Evolutionary conservation across 2,329 filamentous ascomycete genomes (phyloP), one percentile per base, ranked within the genome.

Genomic region (Graphilbum sp.): DNA sequence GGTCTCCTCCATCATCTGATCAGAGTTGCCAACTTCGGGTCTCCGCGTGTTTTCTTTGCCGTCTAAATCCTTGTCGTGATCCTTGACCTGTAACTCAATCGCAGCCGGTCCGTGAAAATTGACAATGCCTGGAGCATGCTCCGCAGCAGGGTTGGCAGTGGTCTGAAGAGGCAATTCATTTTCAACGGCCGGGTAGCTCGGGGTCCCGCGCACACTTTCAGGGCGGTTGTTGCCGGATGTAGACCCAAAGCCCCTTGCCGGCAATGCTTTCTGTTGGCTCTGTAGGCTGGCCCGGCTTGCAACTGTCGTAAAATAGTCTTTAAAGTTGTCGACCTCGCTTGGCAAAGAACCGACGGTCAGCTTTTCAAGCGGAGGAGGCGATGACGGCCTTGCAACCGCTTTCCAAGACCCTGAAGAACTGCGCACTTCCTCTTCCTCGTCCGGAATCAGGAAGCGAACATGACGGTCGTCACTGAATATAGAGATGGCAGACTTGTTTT

Each of bases 281-380:
- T 37, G 21, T 10, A 32, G 24, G 12, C 19, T 32, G n/a, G 39
- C 21, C 15, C 45, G 36, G 8, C 19, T 42, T 2, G 41, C 43
- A 8, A 48, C 41, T 3, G 36, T 39, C 1, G 43, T 42, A 36
- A 41, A 48, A 19, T 48, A 45, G 1, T 36, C 37, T 24, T 52
- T 52, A 41, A 66, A 69, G 32, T 52, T 56, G 16, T 54, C 50
- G 27, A 57, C 54, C 10, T 54, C 52, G 3, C 52, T 54, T 4
- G 52, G 54, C 10, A 62, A 48, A 8, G 59, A 51, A 17, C 53
- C 49, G n/a, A 18, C n/a, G 30, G 16, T n/a, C 4, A 17, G 7
- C 30, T 32, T 16, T 32, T 32, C 7, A 7, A 12, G 30, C 15
- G 30, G 30, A 10, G 30, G 30, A 7, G 30, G 27, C 27, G 27